Conservation (phyloP, 1,284 basidiomycete genomes). For the Pseudozyma flocculosa region DNA sequence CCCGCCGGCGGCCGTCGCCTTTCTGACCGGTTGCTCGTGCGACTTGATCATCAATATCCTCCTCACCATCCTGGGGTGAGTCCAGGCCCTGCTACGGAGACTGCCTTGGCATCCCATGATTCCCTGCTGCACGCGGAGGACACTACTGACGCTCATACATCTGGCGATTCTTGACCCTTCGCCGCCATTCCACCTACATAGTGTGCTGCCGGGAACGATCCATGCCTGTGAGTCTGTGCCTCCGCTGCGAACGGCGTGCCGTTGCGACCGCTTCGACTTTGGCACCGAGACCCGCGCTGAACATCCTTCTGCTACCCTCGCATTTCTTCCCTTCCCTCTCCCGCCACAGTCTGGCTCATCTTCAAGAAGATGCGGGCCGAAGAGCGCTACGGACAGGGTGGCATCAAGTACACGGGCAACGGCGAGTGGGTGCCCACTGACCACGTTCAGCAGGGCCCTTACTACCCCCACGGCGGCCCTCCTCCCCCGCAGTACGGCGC, state of each 20-base stretch:
- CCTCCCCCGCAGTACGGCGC: slow-evolving; percentile 30
- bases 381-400: slow-evolving; percentile 26
- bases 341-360: slow-evolving; percentile 30
- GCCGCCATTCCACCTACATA: too few relatives aligned
- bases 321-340: neutral
- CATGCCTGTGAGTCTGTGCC: slow-evolving; percentile 23
- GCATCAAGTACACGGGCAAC: slow-evolving; percentile 36
- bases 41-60: slow-evolving; percentile 78
- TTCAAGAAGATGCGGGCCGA: slow-evolving; percentile 46
- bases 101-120: too few relatives aligned
- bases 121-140: too few relatives aligned
- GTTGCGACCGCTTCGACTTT: neutral
- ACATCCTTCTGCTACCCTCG: too few relatives aligned
- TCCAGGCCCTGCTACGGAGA: too few relatives aligned
- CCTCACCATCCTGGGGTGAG: slow-evolving; percentile 67
- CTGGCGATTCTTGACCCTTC: too few relatives aligned
- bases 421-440: slow-evolving; percentile 35
- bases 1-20: slow-evolving; percentile 65
- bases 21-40: slow-evolving; percentile 67
- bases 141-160: too few relatives aligned
- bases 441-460: slow-evolving; percentile 7
- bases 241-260: too few relatives aligned
- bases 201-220: slow-evolving; percentile 29
- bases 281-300: too few relatives aligned
- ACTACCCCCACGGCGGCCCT: neutral